phyloP scores from a whole-genome alignment of 192 early-diverging fungal genomes.

The Entomortierella parvispora region DNA sequence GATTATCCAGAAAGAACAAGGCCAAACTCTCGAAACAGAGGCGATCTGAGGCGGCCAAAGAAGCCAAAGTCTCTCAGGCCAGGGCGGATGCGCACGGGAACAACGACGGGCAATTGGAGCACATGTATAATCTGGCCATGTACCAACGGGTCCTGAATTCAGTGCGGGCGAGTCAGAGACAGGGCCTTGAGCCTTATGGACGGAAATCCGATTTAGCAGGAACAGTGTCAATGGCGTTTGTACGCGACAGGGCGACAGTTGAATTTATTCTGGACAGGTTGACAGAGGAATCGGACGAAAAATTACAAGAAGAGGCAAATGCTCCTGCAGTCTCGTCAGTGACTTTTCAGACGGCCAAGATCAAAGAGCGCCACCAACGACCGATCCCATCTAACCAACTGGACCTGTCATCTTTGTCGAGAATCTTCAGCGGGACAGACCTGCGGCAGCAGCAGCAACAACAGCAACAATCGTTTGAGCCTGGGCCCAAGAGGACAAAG shows the following conservation, averaged over 20 bases:
- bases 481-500: not conserved
- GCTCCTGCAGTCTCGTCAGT: not conserved
- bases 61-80: not conserved
- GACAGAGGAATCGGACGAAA: not conserved
- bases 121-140: constrained; percentile 37
- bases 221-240: constrained; percentile 20
- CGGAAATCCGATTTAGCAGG: not conserved
- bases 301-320: not conserved
- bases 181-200: not conserved
- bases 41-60: not conserved
- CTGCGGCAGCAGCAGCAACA: not conserved
- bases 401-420: not conserved
- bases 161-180: constrained; percentile 13
- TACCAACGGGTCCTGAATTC: constrained; percentile 18
- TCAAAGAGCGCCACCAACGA: not conserved
- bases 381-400: not conserved
- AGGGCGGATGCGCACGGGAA: not conserved
- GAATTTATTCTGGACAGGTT: not conserved
- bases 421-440: not conserved
- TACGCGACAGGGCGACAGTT: constrained; percentile 10
- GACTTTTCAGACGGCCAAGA: not conserved
- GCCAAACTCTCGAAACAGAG: not conserved
- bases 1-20: not conserved
- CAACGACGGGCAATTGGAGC: constrained; percentile 5
- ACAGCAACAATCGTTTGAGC: not conserved